Evolutionary conservation across 352 stramenopile species (phyloP), one percentile per base, ranked within the genome.

Genomic region (Globisporangium uncinulatum): DNA sequence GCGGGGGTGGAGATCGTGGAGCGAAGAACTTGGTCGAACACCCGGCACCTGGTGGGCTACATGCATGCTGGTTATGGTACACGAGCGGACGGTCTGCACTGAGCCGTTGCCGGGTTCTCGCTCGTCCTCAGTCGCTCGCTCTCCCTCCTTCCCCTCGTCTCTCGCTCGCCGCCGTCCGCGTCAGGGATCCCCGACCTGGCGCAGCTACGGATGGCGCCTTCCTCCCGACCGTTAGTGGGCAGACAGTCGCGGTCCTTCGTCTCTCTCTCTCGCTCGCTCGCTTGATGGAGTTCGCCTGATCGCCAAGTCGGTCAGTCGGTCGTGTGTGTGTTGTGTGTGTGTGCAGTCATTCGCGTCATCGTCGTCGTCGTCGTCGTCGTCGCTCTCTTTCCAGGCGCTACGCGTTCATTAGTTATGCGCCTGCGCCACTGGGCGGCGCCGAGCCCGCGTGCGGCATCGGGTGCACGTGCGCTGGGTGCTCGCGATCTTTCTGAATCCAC

Each of bases 401-500:
- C n/a, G n/a, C 29, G 19, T 4, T 17, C 14, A 41, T 37, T 3
- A 41, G 39, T 57, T 57, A 60, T 54, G 42, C n/a, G 29, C 42
- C 29, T 4, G 46, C 44, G 44, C 44, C 52, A 32, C 29, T 54
- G 1, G 54, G 54, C 17, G 46, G 46, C 44, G 44, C 36, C 15
- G 44, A 34, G 42, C 21, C 43, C 1, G 46, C 32, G 43, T 60
- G 54, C 45, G 46, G 54, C 3, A 60, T n/a, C 46, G 54, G 54
- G 54, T 52, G 44, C 44, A 60, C 54, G 34, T 39, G 34, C 34
- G 34, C 34, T 17, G 29, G 31, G 49, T 54, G 61, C 37, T 83
- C 73, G 46, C 73, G 73, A 66, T 83, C 73, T 62, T 83, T 83
- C 48, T 75, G 73, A 58, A 83, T 83, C 73, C 70, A 79, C 1